These are phyloP conservation scores for Trametes elegans DNA, from an alignment of 768 basidiomycete genomes.

Conservation along the genomic window DNA sequence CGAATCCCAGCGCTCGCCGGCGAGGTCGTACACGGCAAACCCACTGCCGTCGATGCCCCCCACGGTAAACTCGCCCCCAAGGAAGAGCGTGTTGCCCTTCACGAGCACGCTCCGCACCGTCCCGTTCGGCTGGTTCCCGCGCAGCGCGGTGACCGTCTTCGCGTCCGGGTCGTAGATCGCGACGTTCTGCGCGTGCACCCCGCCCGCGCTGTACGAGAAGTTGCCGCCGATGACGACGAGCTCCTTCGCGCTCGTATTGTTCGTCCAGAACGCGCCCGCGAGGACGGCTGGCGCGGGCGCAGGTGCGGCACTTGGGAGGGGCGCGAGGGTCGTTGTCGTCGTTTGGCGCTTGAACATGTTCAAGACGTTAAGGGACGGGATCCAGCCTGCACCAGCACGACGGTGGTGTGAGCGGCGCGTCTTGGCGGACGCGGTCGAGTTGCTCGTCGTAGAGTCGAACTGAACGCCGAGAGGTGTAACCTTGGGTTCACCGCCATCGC, in stretches of 20 bases:
- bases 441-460: constrained; percentile 37
- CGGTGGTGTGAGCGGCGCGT: constrained; percentile 40
- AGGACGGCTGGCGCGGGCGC: constrained; percentile 78
- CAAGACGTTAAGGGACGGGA: constrained; percentile 40
- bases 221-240: constrained; percentile 87
- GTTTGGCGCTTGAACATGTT: constrained; percentile 54
- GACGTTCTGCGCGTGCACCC: constrained; percentile 48
- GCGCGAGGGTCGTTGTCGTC: constrained; percentile 31
- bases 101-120: constrained; percentile 77
- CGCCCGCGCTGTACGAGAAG: constrained; percentile 59
- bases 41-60: constrained; percentile 57
- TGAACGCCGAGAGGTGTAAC: constrained; percentile 62
- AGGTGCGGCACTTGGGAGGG: constrained; percentile 55
- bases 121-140: constrained; percentile 66
- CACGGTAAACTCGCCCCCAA: constrained; percentile 83
- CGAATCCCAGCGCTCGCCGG: constrained; percentile 58
- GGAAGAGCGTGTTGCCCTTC: constrained; percentile 62
- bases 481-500: constrained; percentile 46
- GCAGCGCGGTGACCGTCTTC: constrained; percentile 49
- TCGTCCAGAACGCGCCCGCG: constrained; percentile 88
- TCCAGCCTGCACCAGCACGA: constrained; percentile 43
- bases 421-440: constrained; percentile 28
- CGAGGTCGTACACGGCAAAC: constrained; percentile 80
- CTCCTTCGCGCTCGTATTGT: constrained; percentile 61
- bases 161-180: constrained; percentile 67